Conservation (phyloP, 2,329 filamentous ascomycete genomes). For the Beauveria australis region DNA sequence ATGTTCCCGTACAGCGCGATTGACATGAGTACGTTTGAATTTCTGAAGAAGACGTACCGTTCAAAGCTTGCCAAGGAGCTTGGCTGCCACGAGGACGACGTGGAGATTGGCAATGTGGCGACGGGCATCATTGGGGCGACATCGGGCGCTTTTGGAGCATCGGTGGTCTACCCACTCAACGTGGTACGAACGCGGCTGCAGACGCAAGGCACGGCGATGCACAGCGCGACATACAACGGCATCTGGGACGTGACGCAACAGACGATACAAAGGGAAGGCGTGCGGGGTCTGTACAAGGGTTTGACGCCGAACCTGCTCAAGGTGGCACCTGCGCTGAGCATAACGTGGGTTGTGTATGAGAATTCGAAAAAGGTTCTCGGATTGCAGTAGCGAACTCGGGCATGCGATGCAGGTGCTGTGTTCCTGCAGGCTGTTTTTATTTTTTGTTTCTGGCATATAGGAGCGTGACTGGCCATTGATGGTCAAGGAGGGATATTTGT, state of each 20-base stretch:
- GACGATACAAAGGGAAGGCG: constrained; percentile 75
- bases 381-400: constrained; percentile 31
- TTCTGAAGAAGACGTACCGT: constrained; percentile 71
- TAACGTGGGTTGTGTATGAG: constrained; percentile 90
- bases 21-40: constrained; percentile 91
- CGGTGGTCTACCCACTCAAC: constrained; percentile 92
- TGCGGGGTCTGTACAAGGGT: constrained; percentile 85
- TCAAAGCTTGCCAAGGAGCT: constrained; percentile 59
- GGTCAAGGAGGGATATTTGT: not conserved
- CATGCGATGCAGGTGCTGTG: not conserved
- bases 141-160: constrained; percentile 85
- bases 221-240: constrained; percentile 82
- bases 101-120: constrained; percentile 69
- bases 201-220: constrained; percentile 88
- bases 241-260: constrained; percentile 82
- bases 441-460: constrained; percentile 9
- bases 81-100: constrained; percentile 75
- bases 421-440: not conserved
- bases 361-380: constrained; percentile 70
- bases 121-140: constrained; percentile 86
- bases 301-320: constrained; percentile 93
- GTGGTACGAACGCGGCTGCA: constrained; percentile 86
- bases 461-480: not conserved
- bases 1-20: constrained; percentile 98
- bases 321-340: constrained; percentile 90